These are phyloP conservation scores for Westerdykella sp. DNA, from an alignment of 2,329 filamentous ascomycete species.

Conservation along the genomic window DNA sequence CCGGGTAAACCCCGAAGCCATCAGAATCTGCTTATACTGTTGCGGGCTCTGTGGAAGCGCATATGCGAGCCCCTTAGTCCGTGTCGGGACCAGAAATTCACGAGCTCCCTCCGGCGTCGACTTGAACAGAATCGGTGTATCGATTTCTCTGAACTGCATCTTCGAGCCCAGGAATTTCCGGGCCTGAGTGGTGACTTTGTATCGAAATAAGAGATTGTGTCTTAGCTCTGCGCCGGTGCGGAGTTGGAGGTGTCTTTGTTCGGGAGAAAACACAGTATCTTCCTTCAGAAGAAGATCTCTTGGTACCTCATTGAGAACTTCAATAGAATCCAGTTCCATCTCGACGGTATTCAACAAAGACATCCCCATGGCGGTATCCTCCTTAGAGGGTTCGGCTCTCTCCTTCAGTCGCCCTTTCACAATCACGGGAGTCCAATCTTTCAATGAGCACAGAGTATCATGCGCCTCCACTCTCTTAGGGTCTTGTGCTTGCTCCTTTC, in stretches of 20 bases:
- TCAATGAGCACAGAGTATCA: constrained; percentile 39
- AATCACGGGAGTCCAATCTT: constrained; percentile 50
- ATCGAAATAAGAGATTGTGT: constrained; percentile 65
- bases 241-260: constrained; percentile 77
- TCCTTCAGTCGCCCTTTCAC: constrained; percentile 46
- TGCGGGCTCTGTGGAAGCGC: constrained; percentile 94
- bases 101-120: constrained; percentile 93
- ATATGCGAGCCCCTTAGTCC: constrained; percentile 70
- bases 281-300: constrained; percentile 69
- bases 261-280: constrained; percentile 65
- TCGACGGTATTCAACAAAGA: constrained; percentile 45
- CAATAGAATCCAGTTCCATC: constrained; percentile 56
- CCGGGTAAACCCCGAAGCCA: constrained; percentile 74
- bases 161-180: constrained; percentile 49
- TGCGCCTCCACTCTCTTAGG: constrained; percentile 18
- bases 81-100: constrained; percentile 88
- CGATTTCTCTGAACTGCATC: constrained; percentile 65
- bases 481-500: constrained; percentile 15
- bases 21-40: constrained; percentile 97
- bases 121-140: constrained; percentile 93
- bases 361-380: constrained; percentile 24
- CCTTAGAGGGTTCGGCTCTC: constrained; percentile 33
- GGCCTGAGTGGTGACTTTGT: constrained; percentile 51
- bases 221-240: constrained; percentile 64
- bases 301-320: constrained; percentile 66